Evolutionary conservation across 2,329 filamentous ascomycete genomes (phyloP).

Genomic region (Myriosclerotinia duriaeana): DNA sequence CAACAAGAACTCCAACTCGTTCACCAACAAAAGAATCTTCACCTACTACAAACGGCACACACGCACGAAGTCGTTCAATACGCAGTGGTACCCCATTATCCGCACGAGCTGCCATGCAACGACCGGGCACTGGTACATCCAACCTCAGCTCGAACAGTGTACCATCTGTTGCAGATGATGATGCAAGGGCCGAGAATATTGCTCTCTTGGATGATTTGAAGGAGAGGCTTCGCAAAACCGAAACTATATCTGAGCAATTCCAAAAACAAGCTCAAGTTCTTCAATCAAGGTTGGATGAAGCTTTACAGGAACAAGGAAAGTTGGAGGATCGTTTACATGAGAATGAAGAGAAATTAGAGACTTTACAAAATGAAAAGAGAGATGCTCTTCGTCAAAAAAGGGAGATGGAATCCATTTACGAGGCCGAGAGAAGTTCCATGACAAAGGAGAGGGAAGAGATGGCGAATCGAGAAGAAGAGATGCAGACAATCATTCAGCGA

Average conservation of each 20-base stretch:
- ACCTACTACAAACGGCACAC: constrained; percentile 34
- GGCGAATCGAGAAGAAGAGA: constrained; percentile 78
- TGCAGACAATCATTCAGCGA: constrained; percentile 85
- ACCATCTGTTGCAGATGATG: constrained; percentile 59
- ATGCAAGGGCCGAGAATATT: constrained; percentile 75
- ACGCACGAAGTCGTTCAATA: constrained; percentile 63
- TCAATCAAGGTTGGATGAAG: constrained; percentile 82
- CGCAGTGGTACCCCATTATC: constrained; percentile 67
- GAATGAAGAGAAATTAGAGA: constrained; percentile 78
- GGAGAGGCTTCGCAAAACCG: constrained; percentile 76
- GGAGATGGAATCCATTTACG: constrained; percentile 90
- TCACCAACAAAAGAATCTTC: constrained; percentile 36
- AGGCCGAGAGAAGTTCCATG: constrained; percentile 82
- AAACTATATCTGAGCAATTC: constrained; percentile 73
- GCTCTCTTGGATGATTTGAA: constrained; percentile 81
- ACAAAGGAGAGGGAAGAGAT: constrained; percentile 92
- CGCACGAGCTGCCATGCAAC: constrained; percentile 67
- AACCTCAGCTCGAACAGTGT: constrained; percentile 37
- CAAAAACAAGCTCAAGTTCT: constrained; percentile 83
- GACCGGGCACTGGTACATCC: constrained; percentile 47
- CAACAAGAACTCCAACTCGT: constrained; percentile 31
- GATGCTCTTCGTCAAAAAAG: constrained; percentile 80
- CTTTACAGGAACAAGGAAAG: constrained; percentile 76
- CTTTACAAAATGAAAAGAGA: constrained; percentile 78
- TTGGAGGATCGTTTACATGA: constrained; percentile 88